These are phyloP conservation scores for Acephala macrosclerotiorum DNA, from an alignment of 2,329 filamentous ascomycete species.

Conservation along the genomic window DNA sequence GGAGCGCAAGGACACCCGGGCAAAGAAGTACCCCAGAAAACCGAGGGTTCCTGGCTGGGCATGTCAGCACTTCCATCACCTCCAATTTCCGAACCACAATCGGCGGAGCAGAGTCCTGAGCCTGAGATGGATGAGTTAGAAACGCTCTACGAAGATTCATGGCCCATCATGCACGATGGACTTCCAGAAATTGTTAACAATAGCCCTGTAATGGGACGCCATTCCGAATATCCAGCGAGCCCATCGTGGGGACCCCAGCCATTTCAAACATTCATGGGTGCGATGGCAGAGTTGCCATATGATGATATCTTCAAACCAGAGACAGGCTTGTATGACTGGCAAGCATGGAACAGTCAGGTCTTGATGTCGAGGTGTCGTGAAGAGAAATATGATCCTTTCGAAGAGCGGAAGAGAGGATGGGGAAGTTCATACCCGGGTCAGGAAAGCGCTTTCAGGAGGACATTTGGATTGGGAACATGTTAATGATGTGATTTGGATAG, in stretches of 20 bases:
- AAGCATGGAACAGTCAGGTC: conserved; percentile 41
- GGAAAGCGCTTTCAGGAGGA: conserved; percentile 28
- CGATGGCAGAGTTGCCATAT: conserved; percentile 41
- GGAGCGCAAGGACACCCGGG: conserved; percentile 13
- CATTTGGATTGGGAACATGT: conserved; percentile 32
- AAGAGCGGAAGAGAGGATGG: conserved; percentile 36
- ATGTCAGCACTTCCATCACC: conserved; percentile 38
- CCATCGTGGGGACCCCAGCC: conserved; percentile 40
- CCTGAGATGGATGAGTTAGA: conserved; percentile 36
- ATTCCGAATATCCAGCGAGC: conserved; percentile 38
- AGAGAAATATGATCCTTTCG: conserved; percentile 39
- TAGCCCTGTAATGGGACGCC: conserved; percentile 27
- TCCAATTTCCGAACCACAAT: conserved; percentile 35
- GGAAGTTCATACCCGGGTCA: conserved; percentile 25
- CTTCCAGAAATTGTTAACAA: conserved; percentile 33
- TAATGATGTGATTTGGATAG: conserved; percentile 16
- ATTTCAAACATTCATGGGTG: conserved; percentile 45
- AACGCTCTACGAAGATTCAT: conserved; percentile 42
- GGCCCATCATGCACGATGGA: conserved; percentile 33
- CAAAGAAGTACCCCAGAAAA: conserved; percentile 10
- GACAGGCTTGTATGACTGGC: conserved; percentile 42
- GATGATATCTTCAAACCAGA: conserved; percentile 44
- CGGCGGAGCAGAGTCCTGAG: conserved; percentile 23
- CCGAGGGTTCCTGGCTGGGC: conserved; percentile 30
- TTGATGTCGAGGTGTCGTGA: conserved; percentile 42